These are phyloP conservation scores for Anisodus tanguticus DNA, from an alignment of 257 asterid species.

Conservation along the genomic window DNA sequence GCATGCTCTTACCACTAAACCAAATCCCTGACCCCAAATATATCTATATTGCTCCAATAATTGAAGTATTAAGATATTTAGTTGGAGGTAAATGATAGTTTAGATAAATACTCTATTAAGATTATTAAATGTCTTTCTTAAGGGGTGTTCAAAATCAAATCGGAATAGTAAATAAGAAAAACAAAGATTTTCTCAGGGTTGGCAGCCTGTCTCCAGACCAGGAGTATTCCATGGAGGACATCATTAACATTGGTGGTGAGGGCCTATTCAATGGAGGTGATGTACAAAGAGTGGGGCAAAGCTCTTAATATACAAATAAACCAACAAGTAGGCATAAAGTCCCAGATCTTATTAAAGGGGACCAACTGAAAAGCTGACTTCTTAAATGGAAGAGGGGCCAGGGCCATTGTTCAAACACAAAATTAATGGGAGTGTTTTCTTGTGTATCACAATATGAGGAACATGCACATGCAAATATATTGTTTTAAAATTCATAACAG, in stretches of 20 bases:
- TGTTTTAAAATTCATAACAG: neutral
- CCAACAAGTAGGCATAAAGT: constrained; percentile 27
- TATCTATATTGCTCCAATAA: neutral
- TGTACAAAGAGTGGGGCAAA: constrained; percentile 20
- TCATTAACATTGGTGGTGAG: constrained; percentile 29
- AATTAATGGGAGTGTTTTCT: constrained; percentile 23
- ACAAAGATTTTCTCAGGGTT: constrained; percentile 27
- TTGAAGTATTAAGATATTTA: neutral
- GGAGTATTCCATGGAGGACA: constrained; percentile 16
- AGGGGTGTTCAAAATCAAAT: neutral
- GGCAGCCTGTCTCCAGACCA: constrained; percentile 22
- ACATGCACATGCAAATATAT: constrained; percentile 29
- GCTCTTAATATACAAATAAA: constrained; percentile 11
- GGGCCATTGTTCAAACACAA: constrained; percentile 15
- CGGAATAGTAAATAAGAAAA: neutral
- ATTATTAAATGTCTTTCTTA: neutral
- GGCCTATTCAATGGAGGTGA: constrained; percentile 26
- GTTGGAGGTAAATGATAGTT: neutral
- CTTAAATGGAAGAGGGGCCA: neutral
- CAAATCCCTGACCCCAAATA: neutral
- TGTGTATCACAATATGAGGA: constrained; percentile 24
- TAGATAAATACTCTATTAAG: neutral
- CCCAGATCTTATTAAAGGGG: constrained; percentile 20
- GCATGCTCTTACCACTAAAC: neutral
- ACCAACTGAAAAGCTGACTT: constrained; percentile 23